Evolutionary conservation across 305 asterid genomes (phyloP), one percentile per base, ranked within the genome.

Genomic region (Plantago lanceolata): DNA sequence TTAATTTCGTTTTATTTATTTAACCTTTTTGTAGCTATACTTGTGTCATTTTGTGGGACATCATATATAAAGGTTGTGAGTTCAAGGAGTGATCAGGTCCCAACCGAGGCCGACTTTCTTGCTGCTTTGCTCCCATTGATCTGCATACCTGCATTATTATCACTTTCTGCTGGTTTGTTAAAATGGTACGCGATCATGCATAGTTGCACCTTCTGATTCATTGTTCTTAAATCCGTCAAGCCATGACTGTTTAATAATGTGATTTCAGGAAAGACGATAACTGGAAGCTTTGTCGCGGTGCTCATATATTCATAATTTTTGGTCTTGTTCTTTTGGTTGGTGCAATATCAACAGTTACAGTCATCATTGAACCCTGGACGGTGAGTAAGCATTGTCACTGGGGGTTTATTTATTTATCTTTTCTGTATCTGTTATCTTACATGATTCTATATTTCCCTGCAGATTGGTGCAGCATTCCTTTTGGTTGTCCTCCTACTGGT

Each of bases 381-480:
- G 99, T 94, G 68, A 86, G 95, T 68, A 52, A 66, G 66, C 61
- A 55, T 67, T 60, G n/a, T 40, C 31, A 37, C 11, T 21, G 49
- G 15, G 59, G 59, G 17, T 51, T 62, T 40, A 43, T 68, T 47
- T 67, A 70, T 37, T 58, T 44, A 57, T 63, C 61, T 29, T 43
- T 45, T 37, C 33, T 61, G 63, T 43, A 50, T 45, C 66, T 68
- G 57, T 45, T 37, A 50, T 47, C 65, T 76, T 44, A 71, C 63
- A 51, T 58, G 70, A 53, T 56, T 69, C 43, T 59, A 68, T 71
- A 55, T 68, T 12, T 69, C 63, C 49, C 61, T 68, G 68, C 93
- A 94, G 99, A 88, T 94, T 70, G 99, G 99, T 49, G 97, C 88
- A 67, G 85, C 96, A 47, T 94, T 85, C 75, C 96, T 94, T 73